Evolutionary conservation across 2,329 filamentous ascomycete species (phyloP), one percentile per base, ranked within the genome.

Genomic region (Amauroascus verrucosus): DNA sequence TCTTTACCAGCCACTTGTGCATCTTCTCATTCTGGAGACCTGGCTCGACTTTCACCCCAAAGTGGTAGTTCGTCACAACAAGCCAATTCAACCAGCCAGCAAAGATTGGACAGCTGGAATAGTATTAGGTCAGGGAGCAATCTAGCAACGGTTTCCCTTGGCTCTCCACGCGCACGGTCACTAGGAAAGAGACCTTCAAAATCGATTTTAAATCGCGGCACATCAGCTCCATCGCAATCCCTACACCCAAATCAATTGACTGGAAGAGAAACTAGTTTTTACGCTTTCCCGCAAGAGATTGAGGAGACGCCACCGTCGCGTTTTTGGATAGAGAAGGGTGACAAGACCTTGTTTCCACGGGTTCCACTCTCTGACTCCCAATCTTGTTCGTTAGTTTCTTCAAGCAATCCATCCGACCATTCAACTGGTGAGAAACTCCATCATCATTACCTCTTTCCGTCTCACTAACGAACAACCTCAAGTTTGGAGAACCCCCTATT

Each of bases 281-380:
- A 24, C 35, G 22, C n/a, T 11, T 33, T 24, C 30, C 13, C 45
- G 16, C 24, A 30, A 16, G 52, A 57, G 44, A 54, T 57, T 14
- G 52, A 38, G 3, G 52, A 57, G 48, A 57, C 55, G 30, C 55
- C 55, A 6, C n/a, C 13, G 43, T 54, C 52, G 16, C 48, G 14
- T 5, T 44, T 54, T 18, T 28, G 20, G 22, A 28, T 57, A 51
- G 41, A 48, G 14, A n/a, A 45, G 20, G 51, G 51, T 16, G 16
- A 48, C 18, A 33, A 37, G 16, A 26, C 6, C 30, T 14, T 16
- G 18, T 14, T 18, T 20, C 33, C 44, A n/a, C 18, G 20, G 13
- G 18, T 22, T 33, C 46, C 37, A 2, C 20, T 24, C 9, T 6
- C 28, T 37, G 13, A 9, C 30, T 51, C 38, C 14, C 40, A 45